Percentiles rank a stretch among this genome's conserved stretches.
These are phyloP conservation scores for Exophiala viscosa DNA, from an alignment of 2,329 filamentous ascomycete species.

Conservation along the genomic window DNA sequence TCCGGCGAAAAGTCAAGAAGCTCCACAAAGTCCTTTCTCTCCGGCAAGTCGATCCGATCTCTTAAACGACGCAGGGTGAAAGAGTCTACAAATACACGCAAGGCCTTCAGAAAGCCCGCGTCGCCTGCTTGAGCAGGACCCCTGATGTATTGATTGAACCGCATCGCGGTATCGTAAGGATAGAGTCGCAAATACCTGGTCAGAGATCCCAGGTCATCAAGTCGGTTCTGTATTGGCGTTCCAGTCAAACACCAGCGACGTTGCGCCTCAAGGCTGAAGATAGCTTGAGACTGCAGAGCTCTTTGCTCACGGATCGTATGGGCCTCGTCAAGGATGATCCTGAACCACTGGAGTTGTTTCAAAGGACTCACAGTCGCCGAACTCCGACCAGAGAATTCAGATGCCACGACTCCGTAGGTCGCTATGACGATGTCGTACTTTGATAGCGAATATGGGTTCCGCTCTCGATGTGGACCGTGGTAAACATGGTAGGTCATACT, in stretches of 20 bases:
- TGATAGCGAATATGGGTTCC: conserved; percentile 64
- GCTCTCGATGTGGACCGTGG: conserved; percentile 73
- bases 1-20: conserved; percentile 70
- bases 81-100: conserved; percentile 88
- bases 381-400: conserved; percentile 64
- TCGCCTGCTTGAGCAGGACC: conserved; percentile 84
- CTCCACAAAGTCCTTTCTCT: conserved; percentile 68
- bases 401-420: conserved; percentile 83
- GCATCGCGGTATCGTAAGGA: conserved; percentile 74
- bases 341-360: conserved; percentile 81
- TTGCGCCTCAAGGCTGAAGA: conserved; percentile 72
- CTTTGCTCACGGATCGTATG: conserved; percentile 87
- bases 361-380: conserved; percentile 55
- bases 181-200: conserved; percentile 79
- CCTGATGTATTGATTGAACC: conserved; percentile 76
- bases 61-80: conserved; percentile 89
- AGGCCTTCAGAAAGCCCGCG: conserved; percentile 74
- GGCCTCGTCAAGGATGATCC: conserved; percentile 89
- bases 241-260: conserved; percentile 96
- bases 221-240: conserved; percentile 88
- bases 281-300: conserved; percentile 78
- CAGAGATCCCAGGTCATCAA: conserved; percentile 84
- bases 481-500: conserved; percentile 75
- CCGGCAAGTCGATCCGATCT: conserved; percentile 80
- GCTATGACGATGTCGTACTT: conserved; percentile 83